These are phyloP conservation scores for Lipomyces orientalis DNA, from an alignment of 805 yeast genomes.

Conservation along the genomic window DNA sequence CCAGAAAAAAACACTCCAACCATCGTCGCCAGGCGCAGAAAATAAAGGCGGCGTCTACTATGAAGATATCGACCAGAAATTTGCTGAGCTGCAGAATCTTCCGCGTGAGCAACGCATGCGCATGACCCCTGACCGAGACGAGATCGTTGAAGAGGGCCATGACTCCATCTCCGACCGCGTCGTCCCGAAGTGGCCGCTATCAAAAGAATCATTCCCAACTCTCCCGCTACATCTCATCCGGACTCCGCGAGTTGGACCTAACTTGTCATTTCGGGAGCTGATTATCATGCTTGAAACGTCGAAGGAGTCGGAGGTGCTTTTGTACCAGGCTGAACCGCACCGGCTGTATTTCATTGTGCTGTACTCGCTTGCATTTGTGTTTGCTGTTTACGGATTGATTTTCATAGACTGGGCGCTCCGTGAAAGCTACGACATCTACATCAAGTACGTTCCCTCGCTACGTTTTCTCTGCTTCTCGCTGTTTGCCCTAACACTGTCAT, in stretches of 20 bases:
- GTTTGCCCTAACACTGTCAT: neutral
- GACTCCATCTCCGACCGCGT: conserved; percentile 33
- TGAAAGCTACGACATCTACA: conserved; percentile 45
- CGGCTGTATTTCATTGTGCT: conserved; percentile 72
- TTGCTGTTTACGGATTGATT: conserved; percentile 70
- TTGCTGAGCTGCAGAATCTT: neutral
- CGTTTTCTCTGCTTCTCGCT: neutral
- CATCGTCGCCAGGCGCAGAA: neutral
- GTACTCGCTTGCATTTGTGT: conserved; percentile 69
- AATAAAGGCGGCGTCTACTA: neutral
- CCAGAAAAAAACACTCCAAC: neutral
- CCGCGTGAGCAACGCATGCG: conserved; percentile 28
- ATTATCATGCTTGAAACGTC: conserved; percentile 60
- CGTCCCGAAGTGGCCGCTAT: conserved; percentile 39
- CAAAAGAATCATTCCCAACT: conserved; percentile 38
- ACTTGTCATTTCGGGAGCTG: conserved; percentile 64
- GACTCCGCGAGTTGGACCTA: conserved; percentile 71
- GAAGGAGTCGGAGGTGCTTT: conserved; percentile 64
- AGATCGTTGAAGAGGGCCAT: conserved; percentile 31
- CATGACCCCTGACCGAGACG: conserved; percentile 36
- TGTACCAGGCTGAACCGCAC: conserved; percentile 86
- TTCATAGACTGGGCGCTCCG: conserved; percentile 59
- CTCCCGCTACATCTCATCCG: conserved; percentile 33
- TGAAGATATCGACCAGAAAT: neutral
- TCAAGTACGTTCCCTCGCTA: conserved; percentile 10